Percentiles rank a stretch among this genome's conserved stretches.
Conservation (phyloP, 1,284 basidiomycete species). For the Porogramme epimiltina region DNA sequence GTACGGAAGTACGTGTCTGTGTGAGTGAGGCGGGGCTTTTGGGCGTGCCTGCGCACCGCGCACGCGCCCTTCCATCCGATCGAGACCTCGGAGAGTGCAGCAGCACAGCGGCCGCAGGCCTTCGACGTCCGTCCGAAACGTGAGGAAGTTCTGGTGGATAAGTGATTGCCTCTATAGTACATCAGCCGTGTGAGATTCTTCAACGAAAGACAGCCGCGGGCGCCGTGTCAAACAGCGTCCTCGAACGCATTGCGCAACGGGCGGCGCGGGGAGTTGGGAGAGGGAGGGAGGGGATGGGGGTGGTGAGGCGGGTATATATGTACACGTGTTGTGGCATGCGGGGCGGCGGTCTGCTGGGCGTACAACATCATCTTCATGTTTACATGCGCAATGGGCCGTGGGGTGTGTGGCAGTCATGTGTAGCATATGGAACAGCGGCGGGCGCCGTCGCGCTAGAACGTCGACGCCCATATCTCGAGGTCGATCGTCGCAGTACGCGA, state of each 20-base stretch:
- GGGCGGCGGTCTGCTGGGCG: background rate
- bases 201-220: background rate
- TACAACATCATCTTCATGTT: constrained; percentile 12
- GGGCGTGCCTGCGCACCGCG: background rate
- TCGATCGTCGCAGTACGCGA: constrained; percentile 53
- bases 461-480: constrained; percentile 65
- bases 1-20: constrained; percentile 1
- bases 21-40: background rate
- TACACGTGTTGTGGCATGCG: constrained; percentile 10
- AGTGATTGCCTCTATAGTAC: constrained; percentile 20
- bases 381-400: constrained; percentile 10
- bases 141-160: too few species aligned
- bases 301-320: constrained; percentile 18
- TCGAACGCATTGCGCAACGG: too few species aligned
- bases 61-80: too few species aligned
- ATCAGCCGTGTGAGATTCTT: constrained; percentile 6
- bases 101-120: too few species aligned
- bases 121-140: too few species aligned
- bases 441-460: constrained; percentile 39
- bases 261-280: too few species aligned
- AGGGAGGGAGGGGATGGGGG: background rate
- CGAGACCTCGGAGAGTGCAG: too few species aligned
- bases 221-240: constrained; percentile 8
- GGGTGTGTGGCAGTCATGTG: background rate
- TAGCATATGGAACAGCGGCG: too few species aligned